Base-by-base conservation (phyloP, 2,329 filamentous ascomycete species). In the Curvularia spicifera region DNA sequence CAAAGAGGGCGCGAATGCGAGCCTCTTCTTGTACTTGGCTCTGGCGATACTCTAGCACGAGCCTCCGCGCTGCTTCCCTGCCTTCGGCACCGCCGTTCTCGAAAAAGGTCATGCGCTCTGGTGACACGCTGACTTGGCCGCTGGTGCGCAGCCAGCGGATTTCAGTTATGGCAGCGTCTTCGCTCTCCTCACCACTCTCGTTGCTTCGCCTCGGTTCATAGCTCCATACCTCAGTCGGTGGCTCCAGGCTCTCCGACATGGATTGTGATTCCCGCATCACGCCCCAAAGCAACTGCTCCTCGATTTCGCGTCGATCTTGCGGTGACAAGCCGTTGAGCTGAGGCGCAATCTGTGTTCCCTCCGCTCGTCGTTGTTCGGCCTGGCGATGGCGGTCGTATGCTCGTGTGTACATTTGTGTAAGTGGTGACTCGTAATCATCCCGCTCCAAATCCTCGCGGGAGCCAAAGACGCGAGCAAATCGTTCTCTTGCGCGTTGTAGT, bases 341-440 rank as follows among this genome's bases (percentile, higher is more conserved):
- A 20, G 69, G 69, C 2, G 68, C 66, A 8, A 57, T 53, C 0
- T 65, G 67, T 5, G 70, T 60, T 8, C 70, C 66, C 7, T 62
- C 52, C 24, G 69, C 67, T 35, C 73, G 65, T 20, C 66, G 60
- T 39, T 70, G 72, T 58, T 82, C 80, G 0, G 79, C 79, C 49
- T 72, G 75, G 31, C 74, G 72, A 61, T 81, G 81, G 6, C 80
- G 72, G 18, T 78, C 77, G 56, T 71, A 74, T 1, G 81, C 80
- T 48, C 80, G 66, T 18, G 70, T 76, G 65, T 81, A 83, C 78
- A 83, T 79, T 58, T 75, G 74, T 18, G 78, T 76, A 12, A 83
- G 78, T 0, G 81, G 81, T n/a, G 78, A 80, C 54, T 80, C 76
- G 61, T 82, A 83, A 31, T 80, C 76, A 3, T 81, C 79, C 3